These are phyloP conservation scores for Pichia sp. DNA, from an alignment of 1,139 yeast species.

Conservation along the genomic window DNA sequence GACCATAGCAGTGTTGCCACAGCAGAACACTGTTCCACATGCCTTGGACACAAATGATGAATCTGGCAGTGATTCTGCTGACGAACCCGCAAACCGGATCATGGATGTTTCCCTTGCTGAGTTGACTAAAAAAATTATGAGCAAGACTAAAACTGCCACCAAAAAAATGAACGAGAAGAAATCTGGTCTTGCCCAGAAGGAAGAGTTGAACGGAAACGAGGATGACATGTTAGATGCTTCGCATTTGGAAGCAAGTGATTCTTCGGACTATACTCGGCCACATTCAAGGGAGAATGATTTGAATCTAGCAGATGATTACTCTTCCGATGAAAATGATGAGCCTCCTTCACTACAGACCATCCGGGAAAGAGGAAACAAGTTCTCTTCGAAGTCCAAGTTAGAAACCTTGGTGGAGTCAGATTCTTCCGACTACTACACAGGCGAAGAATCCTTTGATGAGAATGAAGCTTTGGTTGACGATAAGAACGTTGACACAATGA, in stretches of 20 bases:
- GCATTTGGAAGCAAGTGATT: neutral
- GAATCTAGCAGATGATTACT: neutral
- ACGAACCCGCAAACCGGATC: neutral
- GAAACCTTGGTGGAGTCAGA: constrained; percentile 10
- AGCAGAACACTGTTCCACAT: too few species aligned
- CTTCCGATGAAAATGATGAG: neutral
- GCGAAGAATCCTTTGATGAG: constrained; percentile 2
- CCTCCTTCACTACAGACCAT: neutral
- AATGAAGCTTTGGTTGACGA: neutral
- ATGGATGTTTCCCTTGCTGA: constrained; percentile 18
- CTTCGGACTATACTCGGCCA: neutral
- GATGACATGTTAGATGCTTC: neutral
- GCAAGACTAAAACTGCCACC: constrained; percentile 7
- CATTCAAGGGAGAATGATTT: neutral
- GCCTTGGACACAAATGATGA: constrained; percentile 3
- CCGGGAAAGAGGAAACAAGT: neutral
- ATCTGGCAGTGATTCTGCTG: constrained; percentile 1
- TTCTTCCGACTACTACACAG: neutral
- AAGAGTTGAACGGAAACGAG: constrained; percentile 5
- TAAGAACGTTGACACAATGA: neutral
- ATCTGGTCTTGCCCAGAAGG: neutral
- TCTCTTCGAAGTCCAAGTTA: neutral
- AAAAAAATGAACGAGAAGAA: neutral
- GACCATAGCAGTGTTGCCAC: too few species aligned
- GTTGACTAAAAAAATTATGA: constrained; percentile 18